phyloP scores from a whole-genome alignment of 345 rosid genomes.

The Reutealis trisperma region DNA sequence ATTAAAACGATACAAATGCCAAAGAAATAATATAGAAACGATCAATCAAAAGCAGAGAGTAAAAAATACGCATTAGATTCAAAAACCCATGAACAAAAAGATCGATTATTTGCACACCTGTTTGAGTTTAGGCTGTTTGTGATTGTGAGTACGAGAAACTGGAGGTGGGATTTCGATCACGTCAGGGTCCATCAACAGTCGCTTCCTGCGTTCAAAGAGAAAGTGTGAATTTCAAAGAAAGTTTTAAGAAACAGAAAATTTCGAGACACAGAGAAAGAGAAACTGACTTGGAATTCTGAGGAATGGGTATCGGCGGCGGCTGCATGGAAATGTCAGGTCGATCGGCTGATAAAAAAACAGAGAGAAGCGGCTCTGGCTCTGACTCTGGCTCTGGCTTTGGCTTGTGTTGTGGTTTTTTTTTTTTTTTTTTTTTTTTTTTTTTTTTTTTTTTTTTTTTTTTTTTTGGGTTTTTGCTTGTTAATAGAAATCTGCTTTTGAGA shows the following conservation, averaged over 20 bases:
- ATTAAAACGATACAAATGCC: not conserved
- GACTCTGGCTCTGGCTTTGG: no score
- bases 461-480: not conserved
- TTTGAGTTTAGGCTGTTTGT: conserved; percentile 31
- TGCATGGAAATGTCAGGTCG: conserved; percentile 12
- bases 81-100: not conserved
- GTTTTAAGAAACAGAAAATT: not conserved
- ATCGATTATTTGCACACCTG: conserved; percentile 40
- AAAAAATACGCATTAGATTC: not conserved
- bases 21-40: not conserved
- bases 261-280: not conserved
- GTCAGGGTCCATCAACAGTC: conserved; percentile 57
- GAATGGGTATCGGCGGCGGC: conserved; percentile 21
- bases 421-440: not conserved
- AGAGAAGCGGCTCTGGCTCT: not conserved
- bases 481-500: not conserved
- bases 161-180: conserved; percentile 64
- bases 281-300: conserved; percentile 30
- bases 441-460: not conserved
- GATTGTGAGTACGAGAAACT: conserved; percentile 31
- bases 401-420: no score
- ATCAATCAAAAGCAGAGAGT: no score
- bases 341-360: conserved; percentile 14
- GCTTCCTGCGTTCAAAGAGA: conserved; percentile 30
- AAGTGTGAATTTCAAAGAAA: not conserved